Evolutionary conservation across 495 filamentous ascomycete species (phyloP).

Genomic region (Penicillium tannophilum): DNA sequence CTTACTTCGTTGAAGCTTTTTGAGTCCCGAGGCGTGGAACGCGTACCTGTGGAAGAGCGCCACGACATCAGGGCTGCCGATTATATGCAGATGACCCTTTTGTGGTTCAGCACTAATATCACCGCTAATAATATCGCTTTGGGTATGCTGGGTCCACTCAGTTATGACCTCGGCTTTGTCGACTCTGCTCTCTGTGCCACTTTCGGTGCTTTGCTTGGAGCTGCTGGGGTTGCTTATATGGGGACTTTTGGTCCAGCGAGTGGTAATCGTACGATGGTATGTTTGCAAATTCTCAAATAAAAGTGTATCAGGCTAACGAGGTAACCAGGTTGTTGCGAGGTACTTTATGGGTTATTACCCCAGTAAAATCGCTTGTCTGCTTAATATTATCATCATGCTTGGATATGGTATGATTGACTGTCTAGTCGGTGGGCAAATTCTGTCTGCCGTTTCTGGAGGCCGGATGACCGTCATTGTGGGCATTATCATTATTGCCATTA

Average conservation of each 20-base stretch:
- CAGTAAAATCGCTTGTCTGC: constrained; percentile 60
- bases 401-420: constrained; percentile 66
- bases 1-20: constrained; percentile 49
- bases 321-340: constrained; percentile 56
- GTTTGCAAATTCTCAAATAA: constrained; percentile 6
- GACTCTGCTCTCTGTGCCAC: constrained; percentile 59
- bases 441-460: constrained; percentile 54
- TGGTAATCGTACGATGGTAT: constrained; percentile 66
- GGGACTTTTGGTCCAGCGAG: constrained; percentile 63
- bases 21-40: constrained; percentile 67
- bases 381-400: constrained; percentile 68
- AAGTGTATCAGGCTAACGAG: not conserved
- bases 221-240: constrained; percentile 60
- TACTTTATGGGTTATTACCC: constrained; percentile 77
- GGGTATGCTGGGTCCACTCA: constrained; percentile 61
- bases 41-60: constrained; percentile 56
- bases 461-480: constrained; percentile 60
- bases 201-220: constrained; percentile 58
- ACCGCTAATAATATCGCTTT: constrained; percentile 65
- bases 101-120: constrained; percentile 68
- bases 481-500: constrained; percentile 60
- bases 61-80: constrained; percentile 23
- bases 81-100: constrained; percentile 56
- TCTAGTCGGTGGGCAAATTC: constrained; percentile 49
- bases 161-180: constrained; percentile 60